Evolutionary conservation across 163 green algal species (phyloP).

Genomic region (Prototheca cutis): DNA sequence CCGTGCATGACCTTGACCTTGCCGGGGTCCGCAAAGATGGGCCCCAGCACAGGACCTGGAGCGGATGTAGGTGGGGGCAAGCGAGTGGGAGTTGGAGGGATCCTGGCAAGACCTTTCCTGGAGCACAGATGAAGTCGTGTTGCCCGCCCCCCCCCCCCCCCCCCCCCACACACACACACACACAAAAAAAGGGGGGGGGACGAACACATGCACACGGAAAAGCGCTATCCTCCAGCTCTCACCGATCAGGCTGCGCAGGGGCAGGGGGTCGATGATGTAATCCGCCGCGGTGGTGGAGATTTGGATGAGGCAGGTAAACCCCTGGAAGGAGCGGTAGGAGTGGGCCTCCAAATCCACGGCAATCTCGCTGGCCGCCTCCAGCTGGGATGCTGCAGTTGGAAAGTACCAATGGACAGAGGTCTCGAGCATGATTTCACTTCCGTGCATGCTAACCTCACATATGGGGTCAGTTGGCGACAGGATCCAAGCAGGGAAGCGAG

Average conservation of each 20-base stretch:
- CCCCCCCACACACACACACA: too few relatives aligned
- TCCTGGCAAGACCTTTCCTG: too few relatives aligned
- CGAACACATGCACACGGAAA: neutral
- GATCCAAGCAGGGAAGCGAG: too few relatives aligned
- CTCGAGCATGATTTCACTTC: too few relatives aligned
- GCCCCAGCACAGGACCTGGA: constrained; percentile 43
- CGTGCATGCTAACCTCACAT: too few relatives aligned
- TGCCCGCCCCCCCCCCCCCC: too few relatives aligned
- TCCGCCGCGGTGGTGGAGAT: constrained; percentile 70
- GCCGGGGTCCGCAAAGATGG: constrained; percentile 56
- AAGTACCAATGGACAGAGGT: neutral
- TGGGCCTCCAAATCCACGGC: constrained; percentile 87
- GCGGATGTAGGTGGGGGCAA: too few relatives aligned
- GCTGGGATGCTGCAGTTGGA: constrained; percentile 13
- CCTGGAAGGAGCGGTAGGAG: constrained; percentile 57
- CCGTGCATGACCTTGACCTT: constrained; percentile 77
- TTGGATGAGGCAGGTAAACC: constrained; percentile 92
- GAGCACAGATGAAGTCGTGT: too few relatives aligned
- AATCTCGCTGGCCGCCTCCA: constrained; percentile 42
- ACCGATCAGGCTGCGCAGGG: constrained; percentile 57
- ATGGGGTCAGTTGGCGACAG: too few relatives aligned
- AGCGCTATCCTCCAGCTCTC: neutral
- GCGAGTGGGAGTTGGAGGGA: too few relatives aligned
- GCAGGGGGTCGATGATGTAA: constrained; percentile 76
- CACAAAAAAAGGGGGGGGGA: too few relatives aligned